Evolutionary conservation across 1,139 yeast species (phyloP), one percentile per base, ranked within the genome.

Genomic region (Zygoascus sp.): DNA sequence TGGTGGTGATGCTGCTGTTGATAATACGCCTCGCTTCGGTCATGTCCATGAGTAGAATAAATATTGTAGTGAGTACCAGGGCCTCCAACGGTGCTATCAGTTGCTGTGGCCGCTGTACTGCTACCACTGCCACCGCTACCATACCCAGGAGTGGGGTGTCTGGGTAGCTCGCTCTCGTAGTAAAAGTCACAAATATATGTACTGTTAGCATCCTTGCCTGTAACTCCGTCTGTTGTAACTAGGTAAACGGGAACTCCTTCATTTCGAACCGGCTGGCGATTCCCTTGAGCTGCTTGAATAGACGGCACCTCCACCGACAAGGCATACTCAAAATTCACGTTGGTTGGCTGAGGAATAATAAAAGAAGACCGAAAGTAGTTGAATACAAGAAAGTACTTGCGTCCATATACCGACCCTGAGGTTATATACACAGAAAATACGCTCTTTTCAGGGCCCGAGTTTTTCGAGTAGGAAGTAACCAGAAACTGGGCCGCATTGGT

Each of bases 141-240:
- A 30, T 30, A 30, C 34, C 34, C 34, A n/a, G n/a, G n/a, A n/a
- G 34, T 15, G 8, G 34, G 17, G 16, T 13, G 25, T 10, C 39
- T 19, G 5, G 9, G 39, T 4, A 19, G 36, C 28, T 46, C 53
- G 9, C 47, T 49, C 16, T 45, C 53, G 30, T 43, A 32, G 13
- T 47, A 50, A 20, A 54, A 49, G 40, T 53, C 56, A 41, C 64
- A 62, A 23, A 63, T 43, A n/a, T 58, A 58, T 39, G 60, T 56
- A 30, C 59, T 53, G 11, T 57, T 46, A 36, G 47, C 20, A 35
- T 48, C 53, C 45, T 48, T 42, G 15, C 40, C 25, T 32, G 45
- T 23, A 16, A 22, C 46, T 9, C 23, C 10, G 2, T 63, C 63
- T 1, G 62, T 57, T 39, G 34, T 37, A 25, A 50, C 48, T 16